These are phyloP conservation scores for Ephemerocybe angulata DNA, from an alignment of 768 basidiomycete genomes.

Conservation along the genomic window DNA sequence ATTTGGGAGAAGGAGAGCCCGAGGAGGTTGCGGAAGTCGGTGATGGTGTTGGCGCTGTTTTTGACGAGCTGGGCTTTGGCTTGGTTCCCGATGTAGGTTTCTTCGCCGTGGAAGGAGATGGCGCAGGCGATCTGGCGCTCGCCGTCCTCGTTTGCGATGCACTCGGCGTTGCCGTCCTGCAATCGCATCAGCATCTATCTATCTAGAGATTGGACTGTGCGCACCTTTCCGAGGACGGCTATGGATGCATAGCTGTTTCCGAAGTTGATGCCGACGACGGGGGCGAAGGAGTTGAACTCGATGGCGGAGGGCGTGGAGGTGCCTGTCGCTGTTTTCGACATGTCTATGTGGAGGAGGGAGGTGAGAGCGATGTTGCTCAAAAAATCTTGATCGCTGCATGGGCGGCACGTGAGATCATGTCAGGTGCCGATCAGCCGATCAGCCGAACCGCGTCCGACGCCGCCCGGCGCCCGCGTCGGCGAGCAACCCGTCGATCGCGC, in stretches of 20 bases:
- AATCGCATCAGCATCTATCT: not conserved
- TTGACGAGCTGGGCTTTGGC: slow-evolving; percentile 94
- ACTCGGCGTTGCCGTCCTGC: slow-evolving; percentile 88
- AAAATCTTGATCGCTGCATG: too few species aligned
- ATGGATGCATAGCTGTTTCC: slow-evolving; percentile 95
- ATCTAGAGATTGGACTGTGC: slow-evolving; percentile 14
- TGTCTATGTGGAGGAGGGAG: too few species aligned
- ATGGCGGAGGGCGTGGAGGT: slow-evolving; percentile 15
- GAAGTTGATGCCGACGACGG: slow-evolving; percentile 92
- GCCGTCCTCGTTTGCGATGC: slow-evolving; percentile 97
- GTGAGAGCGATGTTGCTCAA: too few species aligned
- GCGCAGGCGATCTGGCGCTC: slow-evolving; percentile 97
- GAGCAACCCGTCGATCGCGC: too few species aligned
- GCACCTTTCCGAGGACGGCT: slow-evolving; percentile 89
- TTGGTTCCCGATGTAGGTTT: slow-evolving; percentile 93
- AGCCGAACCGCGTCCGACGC: too few species aligned
- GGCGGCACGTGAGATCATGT: too few species aligned
- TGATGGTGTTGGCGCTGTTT: slow-evolving; percentile 90
- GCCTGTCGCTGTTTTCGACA: not conserved
- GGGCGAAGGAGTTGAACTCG: slow-evolving; percentile 39
- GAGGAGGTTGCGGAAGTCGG: slow-evolving; percentile 89
- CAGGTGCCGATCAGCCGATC: too few species aligned
- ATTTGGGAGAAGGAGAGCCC: slow-evolving; percentile 75
- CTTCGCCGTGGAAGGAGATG: slow-evolving; percentile 86
- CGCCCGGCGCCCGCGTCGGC: too few species aligned